These are phyloP conservation scores for Penicillium sp. DNA, from an alignment of 2,329 filamentous ascomycete species.

Conservation along the genomic window DNA sequence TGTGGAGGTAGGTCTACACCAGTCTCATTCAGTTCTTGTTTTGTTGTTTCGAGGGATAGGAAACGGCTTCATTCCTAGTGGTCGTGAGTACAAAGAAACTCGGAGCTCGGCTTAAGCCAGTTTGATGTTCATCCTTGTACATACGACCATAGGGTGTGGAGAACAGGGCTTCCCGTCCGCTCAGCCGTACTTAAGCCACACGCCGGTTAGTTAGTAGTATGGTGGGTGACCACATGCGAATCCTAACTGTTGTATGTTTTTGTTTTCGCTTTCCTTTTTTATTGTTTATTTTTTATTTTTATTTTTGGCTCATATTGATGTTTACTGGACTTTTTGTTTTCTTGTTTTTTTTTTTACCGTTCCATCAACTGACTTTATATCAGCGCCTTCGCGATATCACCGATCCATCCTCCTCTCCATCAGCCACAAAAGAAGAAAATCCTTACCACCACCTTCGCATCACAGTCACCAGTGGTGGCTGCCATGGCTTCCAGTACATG, in stretches of 20 bases:
- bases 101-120: slow-evolving; percentile 14
- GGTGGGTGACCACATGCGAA: slow-evolving; percentile 51
- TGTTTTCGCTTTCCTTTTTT: slow-evolving; percentile 2
- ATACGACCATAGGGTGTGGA: slow-evolving; percentile 50
- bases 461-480: slow-evolving; percentile 88
- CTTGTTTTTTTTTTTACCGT: neutral
- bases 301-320: neutral
- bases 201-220: slow-evolving; percentile 49
- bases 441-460: slow-evolving; percentile 85
- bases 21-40: neutral
- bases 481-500: slow-evolving; percentile 96
- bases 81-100: neutral
- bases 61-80: neutral
- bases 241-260: slow-evolving; percentile 47
- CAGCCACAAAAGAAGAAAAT: slow-evolving; percentile 53
- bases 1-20: slow-evolving; percentile 61
- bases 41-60: neutral
- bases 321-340: slow-evolving; percentile 24
- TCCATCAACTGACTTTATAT: slow-evolving; percentile 23
- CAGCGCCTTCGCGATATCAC: slow-evolving; percentile 76
- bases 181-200: slow-evolving; percentile 50
- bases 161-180: slow-evolving; percentile 50
- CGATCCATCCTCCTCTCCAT: slow-evolving; percentile 42
- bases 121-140: slow-evolving; percentile 19
- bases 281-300: neutral